Evolutionary conservation across 2,329 filamentous ascomycete genomes (phyloP), one percentile per base, ranked within the genome.

Genomic region (Metarhizium album): DNA sequence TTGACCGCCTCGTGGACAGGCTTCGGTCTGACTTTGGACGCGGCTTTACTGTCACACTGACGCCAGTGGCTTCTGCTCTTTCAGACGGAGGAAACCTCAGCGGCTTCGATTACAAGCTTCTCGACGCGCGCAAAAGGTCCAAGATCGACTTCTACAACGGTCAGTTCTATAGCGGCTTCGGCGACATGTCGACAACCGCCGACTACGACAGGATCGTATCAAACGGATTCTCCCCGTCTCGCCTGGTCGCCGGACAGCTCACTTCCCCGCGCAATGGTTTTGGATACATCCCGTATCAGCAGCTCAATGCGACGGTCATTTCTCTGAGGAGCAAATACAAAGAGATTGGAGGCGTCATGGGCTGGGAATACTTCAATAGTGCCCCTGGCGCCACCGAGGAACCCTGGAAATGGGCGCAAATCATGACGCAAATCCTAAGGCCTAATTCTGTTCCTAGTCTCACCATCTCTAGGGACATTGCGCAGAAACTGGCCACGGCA

Each of bases 81-180:
- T 74, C 80, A 38, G 64, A 69, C 48, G 63, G 65, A 11, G 64
- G 63, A 18, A 85, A 86, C 60, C 72, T 94, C 1, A 88, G 84
- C 47, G 89, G 89, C 0, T 95, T 95, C 66, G 76, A 80, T 60
- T 93, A 95, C 64, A 73, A 79, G 22, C 71, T 80, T 20, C 74
- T 95, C 1, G 87, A 93, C 60, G 71, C 73, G 9, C 73, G 76
- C 56, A 70, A 78, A 2, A 82, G 82, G 0, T 66, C 68, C 11
- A 74, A 82, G 49, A 84, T 95, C 29, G 74, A 74, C 2, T 95
- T 87, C 78, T 94, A 94, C 63, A 94, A 94, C 60, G 76, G 83
- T 4, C 90, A 95, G 62, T 93, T 94, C 66, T 95, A 95, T 72
- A 90, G 86, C 59, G 88, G 88, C 0, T 95, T 87, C 80, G 87